Evolutionary conservation across 2,329 filamentous ascomycete species (phyloP), one percentile per base, ranked within the genome.

Genomic region (Neoarthrinium moseri): DNA sequence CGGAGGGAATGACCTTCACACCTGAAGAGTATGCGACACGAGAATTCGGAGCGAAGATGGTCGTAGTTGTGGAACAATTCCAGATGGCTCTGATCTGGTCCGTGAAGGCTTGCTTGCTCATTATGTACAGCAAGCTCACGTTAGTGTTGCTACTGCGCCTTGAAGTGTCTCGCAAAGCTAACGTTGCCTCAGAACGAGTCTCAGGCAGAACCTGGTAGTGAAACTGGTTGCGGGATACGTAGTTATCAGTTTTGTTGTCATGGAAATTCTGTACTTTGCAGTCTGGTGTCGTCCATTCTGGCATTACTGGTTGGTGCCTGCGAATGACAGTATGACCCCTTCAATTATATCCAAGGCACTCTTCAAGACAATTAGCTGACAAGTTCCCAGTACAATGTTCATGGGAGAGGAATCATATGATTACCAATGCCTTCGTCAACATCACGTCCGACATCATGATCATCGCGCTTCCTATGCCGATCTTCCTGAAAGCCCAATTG

Each of bases 381-480:
- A 37, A 18, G 34, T 21, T 17, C 30, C 21, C 26, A 76, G 73
- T 67, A 2, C 78, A 84, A 68, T 84, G 80, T 56, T 77, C 78
- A 1, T 75, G 79, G 0, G 72, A 77, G 2, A 68, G 74, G 13
- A 68, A 80, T 55, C 82, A 82, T 53, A 69, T 81, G 10, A 81
- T 82, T 41, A 75, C 77, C 13, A 80, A 83, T 48, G 73, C 77
- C 2, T 68, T 72, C 4, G 74, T 84, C 56, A 84, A 85, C 53
- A 75, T 84, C 39, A 73, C 75, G 3, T 81, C 78, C 21, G 81
- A 84, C 51, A 29, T 82, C 3, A 70, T 79, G 64, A 83, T 85
- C 57, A 74, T 84, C 22, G 56, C 70, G 4, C 74, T 84, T 17
- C 78, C 80, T 1, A 68, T 84, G 51, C 79, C 80, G 2, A 52